Evolutionary conservation across 768 basidiomycete genomes (phyloP).

Genomic region (Xerocomellus intermedius): DNA sequence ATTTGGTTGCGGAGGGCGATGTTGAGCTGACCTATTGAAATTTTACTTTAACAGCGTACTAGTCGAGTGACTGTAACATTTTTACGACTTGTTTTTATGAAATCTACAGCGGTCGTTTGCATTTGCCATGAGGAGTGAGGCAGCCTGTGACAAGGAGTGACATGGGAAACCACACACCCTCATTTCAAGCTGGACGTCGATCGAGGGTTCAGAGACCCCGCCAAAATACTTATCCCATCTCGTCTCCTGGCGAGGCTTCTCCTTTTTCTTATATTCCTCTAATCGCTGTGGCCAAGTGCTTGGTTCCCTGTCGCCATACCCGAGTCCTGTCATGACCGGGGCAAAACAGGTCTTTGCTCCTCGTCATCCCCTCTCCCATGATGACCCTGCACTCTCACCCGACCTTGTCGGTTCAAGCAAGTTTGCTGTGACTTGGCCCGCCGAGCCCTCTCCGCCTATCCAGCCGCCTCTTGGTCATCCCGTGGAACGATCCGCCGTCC

Average conservation of each 20-base stretch:
- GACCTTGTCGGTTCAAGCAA: constrained; percentile 52
- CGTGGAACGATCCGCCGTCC: constrained; percentile 38
- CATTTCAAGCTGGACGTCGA: constrained; percentile 27
- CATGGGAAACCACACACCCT: constrained; percentile 13
- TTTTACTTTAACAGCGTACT: constrained; percentile 26
- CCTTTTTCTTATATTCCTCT: constrained; percentile 8
- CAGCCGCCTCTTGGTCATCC: constrained; percentile 34
- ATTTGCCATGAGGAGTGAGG: constrained; percentile 27
- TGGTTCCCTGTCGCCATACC: constrained; percentile 11
- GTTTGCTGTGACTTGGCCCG: constrained; percentile 60
- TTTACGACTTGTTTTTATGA: constrained; percentile 24
- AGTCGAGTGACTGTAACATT: constrained; percentile 23
- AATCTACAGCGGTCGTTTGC: constrained; percentile 25
- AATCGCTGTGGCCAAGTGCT: constrained; percentile 16
- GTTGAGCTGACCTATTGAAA: constrained; percentile 50
- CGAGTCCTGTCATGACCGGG: constrained; percentile 26
- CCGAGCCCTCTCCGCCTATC: constrained; percentile 42
- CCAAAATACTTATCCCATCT: constrained; percentile 15
- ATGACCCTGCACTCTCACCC: constrained; percentile 42
- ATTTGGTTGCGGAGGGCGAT: constrained; percentile 83
- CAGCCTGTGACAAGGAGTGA: constrained; percentile 30
- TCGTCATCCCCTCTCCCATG: constrained; percentile 45
- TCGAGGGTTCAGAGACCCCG: constrained; percentile 26
- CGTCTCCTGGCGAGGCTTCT: constrained; percentile 29
- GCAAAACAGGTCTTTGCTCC: constrained; percentile 43